A percentile compares a stretch with the other conserved stretches of the same genome.
Evolutionary conservation across 805 yeast species (phyloP).

Genomic region (Starmerella roubikii): DNA sequence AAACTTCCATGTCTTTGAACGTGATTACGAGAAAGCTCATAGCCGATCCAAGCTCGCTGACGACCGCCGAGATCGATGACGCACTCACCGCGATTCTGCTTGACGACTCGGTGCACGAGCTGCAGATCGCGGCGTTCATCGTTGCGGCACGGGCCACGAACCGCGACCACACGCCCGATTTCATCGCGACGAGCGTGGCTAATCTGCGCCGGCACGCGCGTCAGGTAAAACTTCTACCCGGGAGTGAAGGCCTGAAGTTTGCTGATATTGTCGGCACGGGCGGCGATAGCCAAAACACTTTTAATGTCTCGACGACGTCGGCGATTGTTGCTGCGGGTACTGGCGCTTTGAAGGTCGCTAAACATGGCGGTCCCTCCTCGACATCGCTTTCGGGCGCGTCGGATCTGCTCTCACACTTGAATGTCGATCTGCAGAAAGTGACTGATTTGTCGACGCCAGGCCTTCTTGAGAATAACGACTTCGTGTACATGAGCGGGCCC

Average conservation of each 20-base stretch:
- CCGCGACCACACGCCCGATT: conserved; percentile 68
- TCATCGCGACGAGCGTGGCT: conserved; percentile 72
- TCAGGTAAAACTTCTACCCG: conserved; percentile 16
- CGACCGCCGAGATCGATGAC: conserved; percentile 47
- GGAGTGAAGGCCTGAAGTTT: conserved; percentile 33
- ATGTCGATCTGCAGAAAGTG: conserved; percentile 65
- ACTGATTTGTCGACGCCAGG: conserved; percentile 47
- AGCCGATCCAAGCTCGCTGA: conserved; percentile 44
- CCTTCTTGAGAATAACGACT: conserved; percentile 35
- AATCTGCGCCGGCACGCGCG: conserved; percentile 45
- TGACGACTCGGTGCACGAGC: conserved; percentile 42
- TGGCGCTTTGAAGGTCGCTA: conserved; percentile 54
- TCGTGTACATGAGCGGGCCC: conserved; percentile 78
- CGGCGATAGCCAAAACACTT: conserved; percentile 95
- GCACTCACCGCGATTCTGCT: conserved; percentile 36
- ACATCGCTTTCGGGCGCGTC: conserved; percentile 91
- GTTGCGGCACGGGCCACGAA: conserved; percentile 62
- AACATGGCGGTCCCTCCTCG: conserved; percentile 96
- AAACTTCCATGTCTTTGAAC: conserved; percentile 2
- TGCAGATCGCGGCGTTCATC: conserved; percentile 65
- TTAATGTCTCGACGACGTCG: conserved; percentile 88
- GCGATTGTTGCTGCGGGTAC: conserved; percentile 93
- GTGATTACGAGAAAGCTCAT: conserved; percentile 45
- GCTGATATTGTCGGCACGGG: conserved; percentile 97
- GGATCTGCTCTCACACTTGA: conserved; percentile 67